Evolutionary conservation across 169 alveolate species (phyloP), one percentile per base, ranked within the genome.

Genomic region (Eimeria falciformis): DNA sequence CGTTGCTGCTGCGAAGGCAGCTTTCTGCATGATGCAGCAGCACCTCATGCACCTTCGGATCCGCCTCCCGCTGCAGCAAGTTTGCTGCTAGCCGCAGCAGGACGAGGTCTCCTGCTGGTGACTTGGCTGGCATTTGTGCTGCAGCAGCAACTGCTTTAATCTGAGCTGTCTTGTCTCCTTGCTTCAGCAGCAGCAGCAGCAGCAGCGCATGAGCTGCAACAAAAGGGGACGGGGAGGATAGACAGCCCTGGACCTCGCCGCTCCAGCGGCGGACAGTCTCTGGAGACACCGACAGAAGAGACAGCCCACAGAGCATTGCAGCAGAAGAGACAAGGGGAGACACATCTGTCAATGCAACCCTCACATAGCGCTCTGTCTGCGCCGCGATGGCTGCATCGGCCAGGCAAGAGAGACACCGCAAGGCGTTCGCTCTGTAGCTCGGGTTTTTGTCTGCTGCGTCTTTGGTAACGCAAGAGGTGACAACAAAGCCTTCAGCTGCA

Each of bases 121-220:
- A 93, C 45, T 95, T 95, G 47, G 62, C 79, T 53, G 90, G 77
- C 18, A 53, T 90, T 86, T 91, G 94, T 56, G 82, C 82, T 37
- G 75, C 90, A 45, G 91, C 92, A 62, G 93, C 91, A 14, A 94
- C 90, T 45, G 95, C 95, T 90, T 95, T 96, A 93, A 96, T 97
- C 79, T 95, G 91, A 33, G 97, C 98, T 79, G 96, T 88, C 65
- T 96, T 96, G 77, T 97, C 99, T 86, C 95, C 95, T 87, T 93
- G 95, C 94, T 98, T 97, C 65, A 98, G 95, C 83, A 98, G 98
- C 78, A 96, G 98, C 82, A 99, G 95, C 73, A 99, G 97, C 29
- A 98, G 95, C 85, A 99, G 94, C 65, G 99, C 99, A 92, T 99
- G 99, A 62, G 95, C 98, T 65, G 98, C 98, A 55, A 98, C 98